phyloP scores from a whole-genome alignment of 305 asterid species.

The Stenogyne calaminthoides region DNA sequence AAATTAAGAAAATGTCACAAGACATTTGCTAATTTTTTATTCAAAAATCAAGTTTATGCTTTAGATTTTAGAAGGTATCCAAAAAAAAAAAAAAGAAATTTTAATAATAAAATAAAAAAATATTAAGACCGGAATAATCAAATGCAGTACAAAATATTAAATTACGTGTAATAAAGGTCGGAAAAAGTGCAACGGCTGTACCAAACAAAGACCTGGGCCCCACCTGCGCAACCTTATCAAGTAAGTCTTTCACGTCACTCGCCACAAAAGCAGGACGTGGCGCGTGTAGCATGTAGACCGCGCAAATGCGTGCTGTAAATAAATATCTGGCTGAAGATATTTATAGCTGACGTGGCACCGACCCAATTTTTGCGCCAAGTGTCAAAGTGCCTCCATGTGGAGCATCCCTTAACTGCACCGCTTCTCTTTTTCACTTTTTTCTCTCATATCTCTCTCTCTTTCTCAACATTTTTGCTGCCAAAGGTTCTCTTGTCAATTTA shows the following conservation, averaged over 20 bases:
- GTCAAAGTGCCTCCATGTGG: conserved; percentile 70
- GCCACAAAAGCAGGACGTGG: conserved; percentile 6
- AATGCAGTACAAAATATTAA: background rate
- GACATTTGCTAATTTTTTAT: too few relatives aligned
- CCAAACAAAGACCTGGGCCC: background rate
- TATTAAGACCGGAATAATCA: background rate
- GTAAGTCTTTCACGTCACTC: background rate
- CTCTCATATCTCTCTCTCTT: conserved; percentile 11
- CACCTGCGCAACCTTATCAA: background rate
- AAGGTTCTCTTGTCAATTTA: conserved; percentile 10
- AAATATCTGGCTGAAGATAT: conserved; percentile 65
- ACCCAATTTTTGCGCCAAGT: conserved; percentile 40
- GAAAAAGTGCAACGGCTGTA: conserved; percentile 21
- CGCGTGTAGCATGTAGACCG: conserved; percentile 18
- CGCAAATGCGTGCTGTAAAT: background rate
- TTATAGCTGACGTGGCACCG: conserved; percentile 53
- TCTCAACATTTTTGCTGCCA: background rate
- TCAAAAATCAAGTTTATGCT: too few relatives aligned
- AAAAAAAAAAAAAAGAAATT: background rate
- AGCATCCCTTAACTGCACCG: conserved; percentile 28
- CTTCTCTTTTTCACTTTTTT: conserved; percentile 15
- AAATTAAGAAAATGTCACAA: background rate
- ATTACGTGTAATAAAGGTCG: conserved; percentile 14
- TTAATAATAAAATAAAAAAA: background rate
- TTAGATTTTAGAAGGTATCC: background rate